Conservation (phyloP, 495 filamentous ascomycete genomes). For the Podospora bellae-mahoneyi region DNA sequence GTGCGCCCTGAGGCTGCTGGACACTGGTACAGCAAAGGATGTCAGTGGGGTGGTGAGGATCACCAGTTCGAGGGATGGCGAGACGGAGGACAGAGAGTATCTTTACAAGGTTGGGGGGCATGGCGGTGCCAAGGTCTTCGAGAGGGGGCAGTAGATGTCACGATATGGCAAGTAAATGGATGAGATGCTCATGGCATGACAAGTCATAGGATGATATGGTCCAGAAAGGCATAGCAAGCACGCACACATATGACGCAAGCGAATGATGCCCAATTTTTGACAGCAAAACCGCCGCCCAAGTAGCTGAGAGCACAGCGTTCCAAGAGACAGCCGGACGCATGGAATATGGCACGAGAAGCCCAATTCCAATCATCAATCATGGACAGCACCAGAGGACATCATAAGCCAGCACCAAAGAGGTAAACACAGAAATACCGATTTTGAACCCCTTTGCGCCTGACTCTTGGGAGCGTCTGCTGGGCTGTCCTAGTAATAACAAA, state of each 20-base stretch:
- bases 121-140: constrained; percentile 76
- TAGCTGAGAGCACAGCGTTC: background rate
- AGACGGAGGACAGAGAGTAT: constrained; percentile 60
- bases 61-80: constrained; percentile 49
- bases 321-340: background rate
- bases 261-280: too few relatives aligned
- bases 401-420: background rate
- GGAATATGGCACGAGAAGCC: background rate
- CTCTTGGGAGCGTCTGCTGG: background rate
- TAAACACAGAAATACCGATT: background rate
- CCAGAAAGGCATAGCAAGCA: too few relatives aligned
- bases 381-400: background rate
- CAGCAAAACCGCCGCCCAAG: too few relatives aligned
- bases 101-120: constrained; percentile 77
- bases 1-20: constrained; percentile 68
- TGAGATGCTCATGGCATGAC: too few relatives aligned
- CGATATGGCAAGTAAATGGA: background rate
- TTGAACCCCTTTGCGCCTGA: constrained; percentile 4
- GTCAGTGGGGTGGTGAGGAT: constrained; percentile 86
- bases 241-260: too few relatives aligned
- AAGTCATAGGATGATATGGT: background rate
- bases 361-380: background rate
- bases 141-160: constrained; percentile 54
- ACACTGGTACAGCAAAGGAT: constrained; percentile 83
- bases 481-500: background rate